phyloP scores from a whole-genome alignment of 805 yeast species.

The Blastobotrys robertii region DNA sequence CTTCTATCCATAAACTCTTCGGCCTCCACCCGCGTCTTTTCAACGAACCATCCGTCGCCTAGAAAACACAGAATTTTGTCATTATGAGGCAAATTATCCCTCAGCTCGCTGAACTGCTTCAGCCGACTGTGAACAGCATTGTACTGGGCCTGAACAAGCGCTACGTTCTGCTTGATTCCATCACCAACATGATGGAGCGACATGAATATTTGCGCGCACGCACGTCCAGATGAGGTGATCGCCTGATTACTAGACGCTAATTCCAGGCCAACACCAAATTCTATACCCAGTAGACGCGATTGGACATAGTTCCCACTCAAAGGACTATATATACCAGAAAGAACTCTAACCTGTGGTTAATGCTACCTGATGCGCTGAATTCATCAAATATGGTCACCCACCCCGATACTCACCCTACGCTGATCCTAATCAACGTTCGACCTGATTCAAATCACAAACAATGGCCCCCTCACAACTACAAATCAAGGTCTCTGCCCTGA shows the following conservation, averaged over 20 bases:
- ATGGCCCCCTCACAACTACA: constrained; percentile 55
- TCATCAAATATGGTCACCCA: too few species aligned
- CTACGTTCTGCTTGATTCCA: constrained; percentile 4
- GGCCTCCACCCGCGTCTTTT: constrained; percentile 14
- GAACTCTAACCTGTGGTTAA: too few species aligned
- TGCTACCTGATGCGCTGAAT: too few species aligned
- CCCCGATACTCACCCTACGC: too few species aligned
- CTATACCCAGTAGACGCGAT: too few species aligned
- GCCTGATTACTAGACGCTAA: too few species aligned
- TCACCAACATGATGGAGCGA: constrained; percentile 4
- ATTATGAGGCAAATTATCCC: neutral
- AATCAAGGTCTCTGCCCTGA: constrained; percentile 61
- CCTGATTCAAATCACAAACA: neutral
- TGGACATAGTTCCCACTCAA: too few species aligned
- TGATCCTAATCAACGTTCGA: neutral
- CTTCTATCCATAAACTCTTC: constrained; percentile 14
- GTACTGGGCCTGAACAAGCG: constrained; percentile 1
- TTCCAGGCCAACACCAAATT: too few species aligned
- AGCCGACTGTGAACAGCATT: neutral
- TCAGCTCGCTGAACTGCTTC: constrained; percentile 3
- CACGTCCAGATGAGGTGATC: too few species aligned
- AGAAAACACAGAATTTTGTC: constrained; percentile 6
- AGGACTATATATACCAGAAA: too few species aligned
- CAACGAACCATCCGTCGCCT: constrained; percentile 25
- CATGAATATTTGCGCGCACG: neutral